Base-by-base conservation (phyloP, 2,329 filamentous ascomycete species). In the Penicillium sp. region DNA sequence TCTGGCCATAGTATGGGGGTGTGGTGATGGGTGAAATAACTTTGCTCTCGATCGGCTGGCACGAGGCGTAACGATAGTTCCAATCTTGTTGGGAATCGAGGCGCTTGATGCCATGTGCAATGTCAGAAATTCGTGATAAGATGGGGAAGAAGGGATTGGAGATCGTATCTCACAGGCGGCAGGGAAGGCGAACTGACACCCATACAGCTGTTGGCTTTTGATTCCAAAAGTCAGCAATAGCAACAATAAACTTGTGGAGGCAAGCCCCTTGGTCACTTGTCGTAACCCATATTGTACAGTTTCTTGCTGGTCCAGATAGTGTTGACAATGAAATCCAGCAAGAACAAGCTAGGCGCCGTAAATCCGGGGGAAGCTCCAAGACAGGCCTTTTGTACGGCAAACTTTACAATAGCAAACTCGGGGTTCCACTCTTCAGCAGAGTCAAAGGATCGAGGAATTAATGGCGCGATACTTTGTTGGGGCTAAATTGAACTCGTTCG, bases 1-100 rank as follows among this genome's bases (percentile, higher is more conserved):
- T 57, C 11, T 64, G 59, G 8, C 59, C 57, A 19, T 61, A 61
- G 34, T 60, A 60, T 13, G 55, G 61, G 10, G 61, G 46, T 10
- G 51, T 32, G 2, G 61, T 63, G 13, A 48, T 46, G 23, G 53
- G 57, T 1, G 45, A 19, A 4, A 50, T 3, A 3, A 51, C 55
- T 13, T 61, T 54, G 27, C 47, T 58, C 9, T 36, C 6, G 8
- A 64, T 55, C 4, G 61, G 57, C 18, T 64, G 57, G 60, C 60
- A 63, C 2, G 58, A 63, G 7, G 52, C 53, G n/a, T 63, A 62
- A 14, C 60, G 55, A 35, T 62, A 64, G 44, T 61, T 48, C 1
- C 55, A 40, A 13, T 60, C 61, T 53, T 61, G 58, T 38, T 64
- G 58, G 5, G 62, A 59, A 16, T 64, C 42, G 8, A 63, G 45